Evolutionary conservation across 768 basidiomycete species (phyloP).

Genomic region (Rossbeevera mucosa): DNA sequence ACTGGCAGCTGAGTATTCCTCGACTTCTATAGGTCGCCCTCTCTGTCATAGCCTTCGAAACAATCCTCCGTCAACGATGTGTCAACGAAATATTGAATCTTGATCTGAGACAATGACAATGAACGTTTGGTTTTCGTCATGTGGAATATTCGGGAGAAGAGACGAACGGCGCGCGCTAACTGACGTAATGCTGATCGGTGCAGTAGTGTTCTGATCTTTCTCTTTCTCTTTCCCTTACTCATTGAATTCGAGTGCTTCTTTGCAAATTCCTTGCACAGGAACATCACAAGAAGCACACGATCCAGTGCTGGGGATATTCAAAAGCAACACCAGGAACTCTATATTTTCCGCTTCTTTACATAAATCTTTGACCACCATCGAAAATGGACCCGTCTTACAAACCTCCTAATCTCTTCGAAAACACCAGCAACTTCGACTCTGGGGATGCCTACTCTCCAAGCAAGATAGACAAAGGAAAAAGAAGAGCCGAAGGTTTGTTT

Average conservation of each 20-base stretch:
- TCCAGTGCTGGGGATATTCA: conserved; percentile 7
- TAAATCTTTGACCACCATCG: conserved; percentile 5
- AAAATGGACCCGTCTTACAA: conserved; percentile 7
- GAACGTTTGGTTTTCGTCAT: no score
- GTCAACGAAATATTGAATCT: no score
- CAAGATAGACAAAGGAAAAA: conserved; percentile 18
- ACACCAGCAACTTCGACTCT: not conserved
- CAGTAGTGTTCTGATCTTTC: no score
- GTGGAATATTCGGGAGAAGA: no score
- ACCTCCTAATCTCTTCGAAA: conserved; percentile 12
- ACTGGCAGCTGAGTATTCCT: no score
- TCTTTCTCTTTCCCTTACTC: not conserved
- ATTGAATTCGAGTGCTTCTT: conserved; percentile 1
- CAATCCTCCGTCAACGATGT: no score
- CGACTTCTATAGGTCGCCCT: no score
- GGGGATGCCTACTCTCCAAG: not conserved
- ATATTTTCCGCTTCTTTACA: not conserved
- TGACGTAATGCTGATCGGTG: no score
- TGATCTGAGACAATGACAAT: no score
- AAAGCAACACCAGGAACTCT: conserved; percentile 10
- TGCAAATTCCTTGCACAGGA: conserved; percentile 7
- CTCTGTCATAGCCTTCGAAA: no score
- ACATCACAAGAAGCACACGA: conserved; percentile 9
- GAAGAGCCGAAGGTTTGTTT: conserved; percentile 15
- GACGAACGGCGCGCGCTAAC: no score